phyloP scores from a whole-genome alignment of 805 yeast genomes.

The Candida xyloterini region DNA sequence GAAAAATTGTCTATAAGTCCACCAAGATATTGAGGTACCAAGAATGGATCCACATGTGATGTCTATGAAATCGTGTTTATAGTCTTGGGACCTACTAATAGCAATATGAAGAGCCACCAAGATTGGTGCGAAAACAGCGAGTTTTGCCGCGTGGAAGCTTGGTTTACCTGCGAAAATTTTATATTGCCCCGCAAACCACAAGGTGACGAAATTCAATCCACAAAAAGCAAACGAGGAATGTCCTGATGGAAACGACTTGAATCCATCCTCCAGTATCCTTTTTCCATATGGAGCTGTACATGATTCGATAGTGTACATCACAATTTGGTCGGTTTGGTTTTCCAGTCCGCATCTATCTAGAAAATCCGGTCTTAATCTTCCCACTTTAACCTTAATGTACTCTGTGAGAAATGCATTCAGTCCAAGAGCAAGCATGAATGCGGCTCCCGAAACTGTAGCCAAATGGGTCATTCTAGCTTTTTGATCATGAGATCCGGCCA shows the following conservation, averaged over 20 bases:
- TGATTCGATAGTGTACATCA: constrained; percentile 28
- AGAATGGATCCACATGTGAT: constrained; percentile 65
- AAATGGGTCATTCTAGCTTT: constrained; percentile 35
- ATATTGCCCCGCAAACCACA: constrained; percentile 66
- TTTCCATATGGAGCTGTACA: constrained; percentile 37
- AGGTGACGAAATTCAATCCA: constrained; percentile 57
- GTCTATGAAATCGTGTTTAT: constrained; percentile 87
- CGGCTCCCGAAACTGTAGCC: constrained; percentile 35
- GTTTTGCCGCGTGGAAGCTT: constrained; percentile 6
- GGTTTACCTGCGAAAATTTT: constrained; percentile 22
- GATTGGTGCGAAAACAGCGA: constrained; percentile 39
- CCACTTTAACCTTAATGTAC: constrained; percentile 72
- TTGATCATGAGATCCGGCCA: constrained; percentile 3
- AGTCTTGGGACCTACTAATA: constrained; percentile 79
- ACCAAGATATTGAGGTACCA: constrained; percentile 53
- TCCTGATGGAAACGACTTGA: constrained; percentile 78
- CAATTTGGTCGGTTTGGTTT: constrained; percentile 37
- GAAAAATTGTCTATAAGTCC: constrained; percentile 28
- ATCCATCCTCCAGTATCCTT: constrained; percentile 51
- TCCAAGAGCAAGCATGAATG: constrained; percentile 40
- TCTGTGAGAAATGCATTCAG: constrained; percentile 61
- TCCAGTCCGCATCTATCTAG: constrained; percentile 64
- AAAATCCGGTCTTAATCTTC: constrained; percentile 88
- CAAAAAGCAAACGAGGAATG: constrained; percentile 70
- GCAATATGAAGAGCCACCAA: constrained; percentile 72